Base-by-base conservation (phyloP, 805 yeast species). In the Lipomyces yamanashiensis region DNA sequence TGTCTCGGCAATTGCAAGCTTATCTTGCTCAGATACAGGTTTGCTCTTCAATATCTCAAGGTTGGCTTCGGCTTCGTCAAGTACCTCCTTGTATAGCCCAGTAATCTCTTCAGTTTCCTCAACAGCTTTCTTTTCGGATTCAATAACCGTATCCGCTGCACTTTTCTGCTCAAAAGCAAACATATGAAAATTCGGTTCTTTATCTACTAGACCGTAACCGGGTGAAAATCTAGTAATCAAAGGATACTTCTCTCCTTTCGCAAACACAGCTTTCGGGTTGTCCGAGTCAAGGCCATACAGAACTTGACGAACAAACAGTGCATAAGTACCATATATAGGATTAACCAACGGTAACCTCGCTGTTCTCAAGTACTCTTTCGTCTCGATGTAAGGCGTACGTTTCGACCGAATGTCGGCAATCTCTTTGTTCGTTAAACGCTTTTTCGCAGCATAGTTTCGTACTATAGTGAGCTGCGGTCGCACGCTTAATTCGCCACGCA, bases 311-410 rank as follows among this genome's bases (percentile, higher is more conserved):
- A 62, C 63, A 33, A 66, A 36, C 2, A 59, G 56, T 4, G 68
- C 8, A 47, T 55, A 66, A 7, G 34, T 33, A 7, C 69, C 69
- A 49, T 56, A 66, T 6, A 66, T 54, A 12, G 69, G 68, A 28
- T 66, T 62, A 5, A 45, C 44, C 8, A 23, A 48, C 40, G 47
- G 44, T n/a, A 57, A 19, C 23, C 45, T 41, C 3, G 57, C 49
- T 7, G 47, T 60, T 47, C 58, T 56, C 9, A 63, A 37, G 36
- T 54, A 63, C 49, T 37, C 23, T 40, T 58, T 58, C 6, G 58
- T 58, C 50, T 51, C 63, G 39, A 64, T 59, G 33, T 58, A 58
- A n/a, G 68, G 68, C 23, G 50, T 40, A 19, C 68, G 63, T 39
- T 49, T 21, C 7, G 66, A 47, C 40, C 63, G 54, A 51, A 64